Evolutionary conservation across 257 asterid species (phyloP).

Genomic region (Nicotiana tabacum): DNA sequence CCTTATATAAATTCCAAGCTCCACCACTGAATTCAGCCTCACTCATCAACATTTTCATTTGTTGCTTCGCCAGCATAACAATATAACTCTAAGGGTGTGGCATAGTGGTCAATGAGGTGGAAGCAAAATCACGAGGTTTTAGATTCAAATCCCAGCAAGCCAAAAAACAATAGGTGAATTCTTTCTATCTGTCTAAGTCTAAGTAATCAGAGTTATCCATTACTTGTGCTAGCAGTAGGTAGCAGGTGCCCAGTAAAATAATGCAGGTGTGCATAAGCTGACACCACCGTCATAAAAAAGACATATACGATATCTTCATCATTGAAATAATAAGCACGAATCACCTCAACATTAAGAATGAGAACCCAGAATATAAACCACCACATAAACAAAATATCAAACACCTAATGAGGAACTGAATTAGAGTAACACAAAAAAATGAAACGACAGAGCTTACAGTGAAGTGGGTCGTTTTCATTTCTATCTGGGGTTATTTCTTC

Average conservation of each 20-base stretch:
- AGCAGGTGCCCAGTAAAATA: background rate
- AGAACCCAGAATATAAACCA: background rate
- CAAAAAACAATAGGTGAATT: background rate
- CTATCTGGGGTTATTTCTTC: conserved; percentile 8
- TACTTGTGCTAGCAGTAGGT: background rate
- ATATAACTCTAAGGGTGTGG: background rate
- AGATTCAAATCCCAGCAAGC: background rate
- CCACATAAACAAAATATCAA: conserved; percentile 28
- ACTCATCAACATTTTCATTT: background rate
- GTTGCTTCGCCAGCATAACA: background rate
- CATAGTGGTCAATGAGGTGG: background rate
- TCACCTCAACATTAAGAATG: background rate
- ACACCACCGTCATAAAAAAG: background rate
- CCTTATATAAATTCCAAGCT: background rate
- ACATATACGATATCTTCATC: background rate
- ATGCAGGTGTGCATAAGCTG: background rate
- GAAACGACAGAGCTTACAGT: conserved; percentile 17
- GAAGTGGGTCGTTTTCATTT: conserved; percentile 1
- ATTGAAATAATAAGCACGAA: background rate
- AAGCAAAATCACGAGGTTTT: background rate
- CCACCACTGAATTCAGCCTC: background rate
- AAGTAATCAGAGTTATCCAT: background rate
- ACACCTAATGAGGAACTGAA: conserved; percentile 36
- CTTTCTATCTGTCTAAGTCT: background rate
- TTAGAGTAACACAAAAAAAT: background rate